These are phyloP conservation scores for Cyberlindnera misumaiensis DNA, from an alignment of 805 yeast species.

Conservation along the genomic window DNA sequence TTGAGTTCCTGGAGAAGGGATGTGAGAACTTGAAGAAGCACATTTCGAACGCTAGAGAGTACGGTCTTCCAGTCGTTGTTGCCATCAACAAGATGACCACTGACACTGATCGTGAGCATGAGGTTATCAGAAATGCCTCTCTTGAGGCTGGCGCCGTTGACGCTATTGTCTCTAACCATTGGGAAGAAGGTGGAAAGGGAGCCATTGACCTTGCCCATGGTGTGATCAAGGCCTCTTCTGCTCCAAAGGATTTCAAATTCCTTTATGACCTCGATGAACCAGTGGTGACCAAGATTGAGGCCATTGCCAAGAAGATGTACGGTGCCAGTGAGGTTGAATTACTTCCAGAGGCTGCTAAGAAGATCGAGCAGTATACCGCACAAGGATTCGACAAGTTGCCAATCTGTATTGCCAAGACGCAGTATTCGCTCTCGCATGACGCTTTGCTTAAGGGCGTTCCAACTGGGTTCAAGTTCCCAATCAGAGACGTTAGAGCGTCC, in stretches of 20 bases:
- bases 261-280: slow-evolving; percentile 65
- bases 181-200: slow-evolving; percentile 94
- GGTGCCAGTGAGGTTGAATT: slow-evolving; percentile 86
- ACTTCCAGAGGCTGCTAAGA: slow-evolving; percentile 70
- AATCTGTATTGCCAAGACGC: slow-evolving; percentile 95
- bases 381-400: slow-evolving; percentile 93
- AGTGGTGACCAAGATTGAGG: slow-evolving; percentile 72
- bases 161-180: slow-evolving; percentile 87
- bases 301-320: slow-evolving; percentile 84
- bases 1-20: slow-evolving; percentile 70
- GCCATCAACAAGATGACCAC: slow-evolving; percentile 86
- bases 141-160: slow-evolving; percentile 87
- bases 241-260: slow-evolving; percentile 45
- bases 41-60: slow-evolving; percentile 74
- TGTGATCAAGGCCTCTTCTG: slow-evolving; percentile 63
- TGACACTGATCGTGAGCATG: slow-evolving; percentile 77
- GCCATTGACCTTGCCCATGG: slow-evolving; percentile 80
- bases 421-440: slow-evolving; percentile 92
- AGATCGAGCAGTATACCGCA: slow-evolving; percentile 70
- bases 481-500: slow-evolving; percentile 88
- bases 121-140: slow-evolving; percentile 72
- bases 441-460: slow-evolving; percentile 93
- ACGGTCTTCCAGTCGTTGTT: slow-evolving; percentile 89
- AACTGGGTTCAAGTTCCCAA: slow-evolving; percentile 87
- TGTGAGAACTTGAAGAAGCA: slow-evolving; percentile 88